Percentiles rank a stretch among this genome's conserved stretches.
Conservation (phyloP, 1,139 yeast species). For the Candida sp. region DNA sequence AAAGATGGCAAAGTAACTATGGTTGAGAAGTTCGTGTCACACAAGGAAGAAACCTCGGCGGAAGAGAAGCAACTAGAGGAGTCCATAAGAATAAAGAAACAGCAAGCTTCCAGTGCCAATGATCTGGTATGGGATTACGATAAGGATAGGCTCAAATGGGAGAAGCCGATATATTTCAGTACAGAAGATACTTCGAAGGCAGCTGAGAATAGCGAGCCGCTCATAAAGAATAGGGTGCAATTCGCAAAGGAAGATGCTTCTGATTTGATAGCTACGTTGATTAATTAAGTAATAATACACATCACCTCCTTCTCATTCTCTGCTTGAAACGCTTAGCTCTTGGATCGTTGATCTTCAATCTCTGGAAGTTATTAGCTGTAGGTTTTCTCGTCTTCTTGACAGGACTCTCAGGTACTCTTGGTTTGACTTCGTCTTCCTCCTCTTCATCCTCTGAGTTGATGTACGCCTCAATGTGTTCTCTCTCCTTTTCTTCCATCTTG, state of each 20-base stretch:
- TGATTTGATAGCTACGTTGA: conserved; percentile 15
- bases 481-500: conserved; percentile 29
- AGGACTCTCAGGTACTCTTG: conserved; percentile 11
- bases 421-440: conserved; percentile 25
- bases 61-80: conserved; percentile 34
- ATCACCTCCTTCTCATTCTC: conserved; percentile 16
- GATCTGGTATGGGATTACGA: conserved; percentile 59
- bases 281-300: conserved; percentile 8
- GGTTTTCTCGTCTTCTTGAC: conserved; percentile 30
- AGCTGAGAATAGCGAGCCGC: not conserved
- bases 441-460: conserved; percentile 23
- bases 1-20: conserved; percentile 78
- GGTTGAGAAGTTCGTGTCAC: conserved; percentile 39
- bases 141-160: conserved; percentile 54
- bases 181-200: conserved; percentile 2
- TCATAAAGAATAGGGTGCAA: conserved; percentile 22
- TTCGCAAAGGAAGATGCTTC: conserved; percentile 15
- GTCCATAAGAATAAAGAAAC: conserved; percentile 23
- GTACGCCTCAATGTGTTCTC: conserved; percentile 22
- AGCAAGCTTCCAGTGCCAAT: conserved; percentile 16
- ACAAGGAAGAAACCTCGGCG: conserved; percentile 22
- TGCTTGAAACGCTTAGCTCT: conserved; percentile 17
- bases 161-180: conserved; percentile 45
- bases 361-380: conserved; percentile 41
- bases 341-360: conserved; percentile 46